Evolutionary conservation across 2,329 filamentous ascomycete genomes (phyloP), one percentile per base, ranked within the genome.

Genomic region (Epicoccum sorghinum): DNA sequence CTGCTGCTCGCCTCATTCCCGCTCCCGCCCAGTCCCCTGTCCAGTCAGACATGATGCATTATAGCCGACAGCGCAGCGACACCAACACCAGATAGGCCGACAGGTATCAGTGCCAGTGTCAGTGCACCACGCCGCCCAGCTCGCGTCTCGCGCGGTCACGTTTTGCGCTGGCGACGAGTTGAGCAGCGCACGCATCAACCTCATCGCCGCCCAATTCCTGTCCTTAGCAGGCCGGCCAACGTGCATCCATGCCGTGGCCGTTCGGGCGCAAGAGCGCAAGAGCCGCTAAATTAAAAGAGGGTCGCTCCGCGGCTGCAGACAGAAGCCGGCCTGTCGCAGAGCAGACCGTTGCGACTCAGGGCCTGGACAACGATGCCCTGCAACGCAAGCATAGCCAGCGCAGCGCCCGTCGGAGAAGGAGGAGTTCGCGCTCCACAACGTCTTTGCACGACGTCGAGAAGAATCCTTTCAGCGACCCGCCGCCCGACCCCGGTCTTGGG

Each of bases 201-300:
- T 50, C 53, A 36, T 36, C 32, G 47, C 46, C 30, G 42, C 23
- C 33, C 18, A 18, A 18, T 18, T 18, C 18, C 18, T 18, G 52
- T 42, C 46, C 32, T 47, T 32, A 46, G 47, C 41, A 45, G 46
- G 41, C 46, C 42, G 52, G 47, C 41, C 52, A 50, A 4, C 47
- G 41, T 55, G 52, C 52, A 50, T 53, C 61, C 55, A 93, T 93
- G 90, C 86, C 88, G 75, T 96, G 91, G 91, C 90, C 88, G 58
- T 96, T 96, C 76, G 83, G 87, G 76, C 86, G 88, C 69, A 88
- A 83, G 77, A 87, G 84, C 77, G 87, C 86, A 75, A 87, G 87
- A 76, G 85, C 85, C 74, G 83, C 81, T 64, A 82, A 82, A 66
- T 62, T 68, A 61, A 72, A 71, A 70, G 67, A 71, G 54, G 69